Percentiles rank a stretch among this genome's conserved stretches.
These are phyloP conservation scores for Phycomyces nitens DNA, from an alignment of 192 early-diverging fungal genomes.

Conservation along the genomic window DNA sequence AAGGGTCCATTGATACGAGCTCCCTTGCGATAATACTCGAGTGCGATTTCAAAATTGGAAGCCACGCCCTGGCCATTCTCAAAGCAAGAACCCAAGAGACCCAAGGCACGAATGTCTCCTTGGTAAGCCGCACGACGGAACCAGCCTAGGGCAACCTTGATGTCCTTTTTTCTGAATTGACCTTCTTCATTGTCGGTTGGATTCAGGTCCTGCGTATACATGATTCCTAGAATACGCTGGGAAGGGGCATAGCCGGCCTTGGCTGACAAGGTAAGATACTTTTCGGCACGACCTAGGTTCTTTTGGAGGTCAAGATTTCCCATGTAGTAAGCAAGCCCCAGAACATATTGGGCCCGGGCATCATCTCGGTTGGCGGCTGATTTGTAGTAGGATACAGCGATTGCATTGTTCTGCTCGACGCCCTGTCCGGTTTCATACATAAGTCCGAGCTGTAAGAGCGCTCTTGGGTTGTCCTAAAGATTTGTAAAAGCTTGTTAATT, in stretches of 20 bases:
- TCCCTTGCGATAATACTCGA: conserved; percentile 30
- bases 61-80: conserved; percentile 32
- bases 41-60: conserved; percentile 19
- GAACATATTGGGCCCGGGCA: conserved; percentile 22
- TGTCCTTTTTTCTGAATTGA: neutral
- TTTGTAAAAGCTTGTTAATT: no score
- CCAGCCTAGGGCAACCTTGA: conserved; percentile 27
- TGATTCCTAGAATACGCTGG: conserved; percentile 27
- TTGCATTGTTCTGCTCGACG: conserved; percentile 19
- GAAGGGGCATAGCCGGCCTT: conserved; percentile 21
- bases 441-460: conserved; percentile 28
- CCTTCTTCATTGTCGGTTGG: neutral
- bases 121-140: conserved; percentile 36
- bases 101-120: conserved; percentile 24
- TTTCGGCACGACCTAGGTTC: conserved; percentile 17
- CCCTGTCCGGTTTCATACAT: conserved; percentile 30
- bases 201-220: conserved; percentile 24
- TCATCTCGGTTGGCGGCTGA: conserved; percentile 25
- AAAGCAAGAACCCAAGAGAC: conserved; percentile 32
- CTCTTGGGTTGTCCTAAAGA: conserved; percentile 23
- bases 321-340: conserved; percentile 26
- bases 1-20: conserved; percentile 7
- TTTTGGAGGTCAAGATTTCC: conserved; percentile 27
- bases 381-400: conserved; percentile 28
- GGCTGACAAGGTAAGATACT: conserved; percentile 19